Percentiles rank a stretch among this genome's conserved stretches.
phyloP scores from a whole-genome alignment of 129 eudicot genomes.

The Artemisia tridentata region DNA sequence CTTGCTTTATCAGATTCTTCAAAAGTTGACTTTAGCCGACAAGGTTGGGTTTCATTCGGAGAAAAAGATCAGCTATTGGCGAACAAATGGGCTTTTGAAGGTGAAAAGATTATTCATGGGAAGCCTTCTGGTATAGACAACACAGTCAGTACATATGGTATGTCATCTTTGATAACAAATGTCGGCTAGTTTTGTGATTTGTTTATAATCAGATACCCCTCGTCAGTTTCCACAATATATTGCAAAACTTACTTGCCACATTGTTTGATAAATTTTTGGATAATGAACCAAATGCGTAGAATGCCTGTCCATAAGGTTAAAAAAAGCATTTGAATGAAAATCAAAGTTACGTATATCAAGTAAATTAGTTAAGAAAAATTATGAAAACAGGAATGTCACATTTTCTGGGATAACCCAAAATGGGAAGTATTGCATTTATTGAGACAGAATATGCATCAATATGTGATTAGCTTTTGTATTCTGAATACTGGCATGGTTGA shows the following conservation, averaged over 20 bases:
- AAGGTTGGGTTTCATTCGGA: constrained; percentile 71
- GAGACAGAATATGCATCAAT: too few species aligned
- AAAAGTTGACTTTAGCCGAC: constrained; percentile 49
- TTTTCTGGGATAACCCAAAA: too few species aligned
- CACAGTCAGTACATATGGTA: constrained; percentile 94
- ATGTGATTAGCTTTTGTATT: too few species aligned
- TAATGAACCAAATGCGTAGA: background rate
- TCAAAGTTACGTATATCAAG: background rate
- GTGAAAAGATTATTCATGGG: constrained; percentile 97
- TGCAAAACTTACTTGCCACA: background rate
- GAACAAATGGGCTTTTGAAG: constrained; percentile 97
- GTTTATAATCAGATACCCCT: background rate
- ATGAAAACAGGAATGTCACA: too few species aligned
- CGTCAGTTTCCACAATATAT: background rate
- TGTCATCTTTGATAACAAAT: constrained; percentile 23
- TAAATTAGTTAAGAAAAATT: too few species aligned
- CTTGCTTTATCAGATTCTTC: constrained; percentile 66
- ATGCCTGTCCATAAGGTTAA: background rate
- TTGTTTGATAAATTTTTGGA: background rate
- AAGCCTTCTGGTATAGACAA: constrained; percentile 99
- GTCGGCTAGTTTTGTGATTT: background rate
- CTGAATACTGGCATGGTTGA: too few species aligned
- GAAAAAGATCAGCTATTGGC: constrained; percentile 74
- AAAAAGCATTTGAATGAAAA: background rate
- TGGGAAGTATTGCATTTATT: too few species aligned